A percentile compares a stretch with the other conserved stretches of the same genome.
These are phyloP conservation scores for Solanum bulbocastanum DNA, from an alignment of 257 asterid genomes.

Conservation along the genomic window DNA sequence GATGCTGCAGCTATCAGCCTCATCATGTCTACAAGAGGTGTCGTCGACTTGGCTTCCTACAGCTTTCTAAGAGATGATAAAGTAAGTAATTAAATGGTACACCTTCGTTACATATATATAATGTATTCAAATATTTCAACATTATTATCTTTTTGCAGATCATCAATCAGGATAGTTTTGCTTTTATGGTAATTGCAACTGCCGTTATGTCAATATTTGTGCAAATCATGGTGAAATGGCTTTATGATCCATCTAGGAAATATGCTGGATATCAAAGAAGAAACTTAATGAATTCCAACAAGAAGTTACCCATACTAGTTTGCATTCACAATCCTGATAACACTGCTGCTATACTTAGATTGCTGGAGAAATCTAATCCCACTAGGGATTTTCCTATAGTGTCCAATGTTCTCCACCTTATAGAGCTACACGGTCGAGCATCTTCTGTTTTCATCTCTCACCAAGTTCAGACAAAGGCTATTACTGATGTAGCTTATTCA, in stretches of 20 bases:
- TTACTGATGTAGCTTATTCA: conserved; percentile 1
- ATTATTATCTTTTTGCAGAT: neutral
- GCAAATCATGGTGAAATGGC: conserved; percentile 1
- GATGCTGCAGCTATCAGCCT: conserved; percentile 16
- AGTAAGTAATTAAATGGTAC: neutral
- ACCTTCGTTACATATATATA: neutral
- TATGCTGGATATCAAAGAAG: conserved; percentile 20
- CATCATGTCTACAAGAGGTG: conserved; percentile 18
- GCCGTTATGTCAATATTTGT: neutral
- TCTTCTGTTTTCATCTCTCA: conserved; percentile 18
- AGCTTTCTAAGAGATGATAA: conserved; percentile 9
- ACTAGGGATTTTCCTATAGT: conserved; percentile 5
- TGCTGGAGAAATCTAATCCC: conserved; percentile 12
- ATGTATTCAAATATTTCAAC: neutral
- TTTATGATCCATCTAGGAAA: conserved; percentile 15
- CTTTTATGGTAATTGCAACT: conserved; percentile 6
- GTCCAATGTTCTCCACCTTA: conserved; percentile 10
- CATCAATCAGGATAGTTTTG: neutral
- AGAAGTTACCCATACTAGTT: conserved; percentile 5
- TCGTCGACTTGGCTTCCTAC: conserved; percentile 9
- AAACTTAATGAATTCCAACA: conserved; percentile 8
- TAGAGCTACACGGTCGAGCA: conserved; percentile 17
- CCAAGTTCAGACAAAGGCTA: conserved; percentile 4
- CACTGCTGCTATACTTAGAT: neutral
- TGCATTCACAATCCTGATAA: conserved; percentile 14